phyloP scores from a whole-genome alignment of 805 yeast genomes.

The Wickerhamia fluorescens region DNA sequence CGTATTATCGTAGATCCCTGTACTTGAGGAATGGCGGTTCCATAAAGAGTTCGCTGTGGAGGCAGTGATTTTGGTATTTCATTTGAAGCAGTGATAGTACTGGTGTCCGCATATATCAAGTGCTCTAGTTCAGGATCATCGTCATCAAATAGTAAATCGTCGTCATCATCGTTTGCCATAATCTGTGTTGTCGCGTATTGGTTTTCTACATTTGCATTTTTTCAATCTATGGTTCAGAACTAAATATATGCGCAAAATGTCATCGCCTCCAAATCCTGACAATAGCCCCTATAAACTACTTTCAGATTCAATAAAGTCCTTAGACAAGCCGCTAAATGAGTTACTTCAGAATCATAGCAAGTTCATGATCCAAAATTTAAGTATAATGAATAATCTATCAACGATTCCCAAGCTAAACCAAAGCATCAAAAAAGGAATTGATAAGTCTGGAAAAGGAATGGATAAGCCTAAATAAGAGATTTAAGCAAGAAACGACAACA shows the following conservation, averaged over 20 bases:
- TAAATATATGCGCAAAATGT: no score
- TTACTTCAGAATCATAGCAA: slow-evolving; percentile 23
- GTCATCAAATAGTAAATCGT: slow-evolving; percentile 7
- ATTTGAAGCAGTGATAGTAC: no score
- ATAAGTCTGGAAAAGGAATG: no score
- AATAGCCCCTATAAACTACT: slow-evolving; percentile 21
- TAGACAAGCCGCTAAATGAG: slow-evolving; percentile 19
- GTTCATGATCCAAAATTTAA: slow-evolving; percentile 20
- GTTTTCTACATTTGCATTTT: no score
- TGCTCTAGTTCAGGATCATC: slow-evolving; percentile 6
- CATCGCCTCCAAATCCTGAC: no score
- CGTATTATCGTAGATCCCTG: no score
- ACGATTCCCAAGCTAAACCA: slow-evolving; percentile 7
- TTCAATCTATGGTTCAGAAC: background rate
- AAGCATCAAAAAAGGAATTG: slow-evolving; percentile 1
- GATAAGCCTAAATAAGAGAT: no score
- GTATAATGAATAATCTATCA: slow-evolving; percentile 19
- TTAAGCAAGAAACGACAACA: no score
- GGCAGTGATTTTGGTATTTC: no score
- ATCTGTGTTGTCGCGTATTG: background rate
- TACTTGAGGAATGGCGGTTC: no score
- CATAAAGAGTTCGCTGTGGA: no score
- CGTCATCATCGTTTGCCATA: slow-evolving; percentile 5
- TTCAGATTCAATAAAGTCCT: slow-evolving; percentile 13
- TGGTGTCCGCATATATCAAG: slow-evolving; percentile 1